A percentile compares a stretch with the other conserved stretches of the same genome.
Evolutionary conservation across 2,329 filamentous ascomycete genomes (phyloP).

Genomic region (Pseudocercospora fijiensis): DNA sequence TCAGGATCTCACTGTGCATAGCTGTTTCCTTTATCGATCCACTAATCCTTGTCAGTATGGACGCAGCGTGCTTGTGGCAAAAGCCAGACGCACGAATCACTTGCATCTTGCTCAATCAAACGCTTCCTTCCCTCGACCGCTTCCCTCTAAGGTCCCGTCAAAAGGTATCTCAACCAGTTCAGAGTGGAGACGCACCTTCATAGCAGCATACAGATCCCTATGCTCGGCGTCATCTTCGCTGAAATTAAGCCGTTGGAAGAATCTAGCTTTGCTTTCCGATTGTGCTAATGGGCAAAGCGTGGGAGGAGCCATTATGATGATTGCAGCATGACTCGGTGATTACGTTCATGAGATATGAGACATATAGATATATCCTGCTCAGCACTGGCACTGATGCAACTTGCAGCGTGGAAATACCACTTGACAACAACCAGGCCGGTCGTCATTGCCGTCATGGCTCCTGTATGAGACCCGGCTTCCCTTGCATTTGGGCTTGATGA

Average conservation of each 20-base stretch:
- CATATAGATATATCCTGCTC: not conserved
- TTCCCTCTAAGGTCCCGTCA: conserved; percentile 37
- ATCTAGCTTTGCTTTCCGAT: conserved; percentile 47
- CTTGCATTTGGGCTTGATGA: conserved; percentile 5
- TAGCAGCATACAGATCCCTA: conserved; percentile 42
- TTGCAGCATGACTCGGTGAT: conserved; percentile 3
- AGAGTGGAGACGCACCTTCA: conserved; percentile 42
- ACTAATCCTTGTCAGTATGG: conserved; percentile 34
- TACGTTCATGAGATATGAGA: not conserved
- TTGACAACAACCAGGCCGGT: not conserved
- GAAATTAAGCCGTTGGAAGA: conserved; percentile 45
- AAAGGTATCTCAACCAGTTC: not conserved
- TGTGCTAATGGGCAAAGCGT: conserved; percentile 38
- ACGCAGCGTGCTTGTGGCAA: not conserved
- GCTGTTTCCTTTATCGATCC: conserved; percentile 50
- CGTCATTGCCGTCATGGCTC: not conserved
- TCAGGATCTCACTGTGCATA: conserved; percentile 46
- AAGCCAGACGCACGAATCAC: conserved; percentile 27
- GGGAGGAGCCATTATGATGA: conserved; percentile 31
- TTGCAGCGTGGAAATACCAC: not conserved
- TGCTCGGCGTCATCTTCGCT: conserved; percentile 38
- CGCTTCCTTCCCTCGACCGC: conserved; percentile 42
- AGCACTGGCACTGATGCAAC: not conserved
- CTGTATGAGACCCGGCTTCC: not conserved
- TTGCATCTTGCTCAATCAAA: conserved; percentile 38